Evolutionary conservation across 257 asterid genomes (phyloP).

Genomic region (Petunia secreta): DNA sequence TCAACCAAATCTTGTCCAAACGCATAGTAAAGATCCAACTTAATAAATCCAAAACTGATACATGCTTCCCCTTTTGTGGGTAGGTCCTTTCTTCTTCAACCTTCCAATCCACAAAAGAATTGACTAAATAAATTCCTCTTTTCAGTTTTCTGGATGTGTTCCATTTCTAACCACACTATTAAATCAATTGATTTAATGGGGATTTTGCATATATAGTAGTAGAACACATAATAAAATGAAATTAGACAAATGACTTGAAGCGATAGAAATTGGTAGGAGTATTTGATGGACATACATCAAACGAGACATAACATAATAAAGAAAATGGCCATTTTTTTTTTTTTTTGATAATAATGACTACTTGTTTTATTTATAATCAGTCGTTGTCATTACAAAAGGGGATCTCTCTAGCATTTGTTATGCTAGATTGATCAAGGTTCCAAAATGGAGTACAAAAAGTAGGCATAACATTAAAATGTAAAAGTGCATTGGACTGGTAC

Average conservation of each 20-base stretch:
- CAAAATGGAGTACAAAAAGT: too few species aligned
- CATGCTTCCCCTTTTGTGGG: constrained; percentile 23
- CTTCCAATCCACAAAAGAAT: constrained; percentile 22
- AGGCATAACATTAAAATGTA: too few species aligned
- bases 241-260: constrained; percentile 13
- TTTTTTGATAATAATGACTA: too few species aligned
- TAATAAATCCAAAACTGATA: constrained; percentile 16
- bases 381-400: too few species aligned
- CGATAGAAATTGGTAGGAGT: not conserved
- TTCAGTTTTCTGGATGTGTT: constrained; percentile 31
- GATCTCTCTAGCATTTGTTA: too few species aligned
- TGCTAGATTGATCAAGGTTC: too few species aligned
- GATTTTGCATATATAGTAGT: not conserved
- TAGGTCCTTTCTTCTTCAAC: constrained; percentile 33
- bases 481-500: too few species aligned
- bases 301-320: not conserved
- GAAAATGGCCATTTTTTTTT: not conserved
- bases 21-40: constrained; percentile 14
- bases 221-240: not conserved
- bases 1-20: too few species aligned
- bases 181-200: not conserved
- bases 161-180: constrained; percentile 31
- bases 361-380: too few species aligned
- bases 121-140: not conserved
- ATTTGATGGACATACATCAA: not conserved